Evolutionary conservation across 2,329 filamentous ascomycete genomes (phyloP), one percentile per base, ranked within the genome.

Genomic region (Hypoxylon sp.): DNA sequence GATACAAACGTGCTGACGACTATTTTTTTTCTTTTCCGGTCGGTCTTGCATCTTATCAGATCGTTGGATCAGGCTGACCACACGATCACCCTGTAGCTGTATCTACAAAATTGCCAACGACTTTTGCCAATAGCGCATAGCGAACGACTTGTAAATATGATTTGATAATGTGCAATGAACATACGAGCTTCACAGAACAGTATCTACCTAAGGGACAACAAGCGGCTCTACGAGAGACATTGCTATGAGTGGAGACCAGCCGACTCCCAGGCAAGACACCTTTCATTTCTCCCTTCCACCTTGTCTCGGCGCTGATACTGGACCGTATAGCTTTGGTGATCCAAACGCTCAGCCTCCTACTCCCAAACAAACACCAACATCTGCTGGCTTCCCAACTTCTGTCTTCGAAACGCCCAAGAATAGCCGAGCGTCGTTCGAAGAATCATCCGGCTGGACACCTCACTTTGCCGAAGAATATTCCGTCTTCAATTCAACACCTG

Each of bases 161-260:
- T 65, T 65, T 61, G 60, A 68, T 64, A 64, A 68, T 67, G 64
- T 69, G 64, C 57, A 64, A 70, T 70, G 66, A 66, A 61, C 4
- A 68, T 64, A 69, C 56, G 59, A 66, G 7, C 46, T 50, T 50
- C 67, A 24, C 58, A 54, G 59, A 61, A 54, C 48, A 67, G 30
- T 49, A 44, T 26, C 30, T 53, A 61, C 39, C 37, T 32, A 46
- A 59, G 54, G 43, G 49, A 62, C 52, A 17, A 43, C 49, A 52
- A 52, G 19, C 49, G 37, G 41, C 22, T 34, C 60, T 51, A 32
- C 47, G n/a, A 71, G 62, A 51, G 66, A 71, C 68, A 74, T 79
- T 87, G 86, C 84, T 88, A 89, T 89, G 87, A 88, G 81, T 82
- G 84, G 83, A 79, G 83, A 87, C 79, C 82, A 82, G 79, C 78